These are phyloP conservation scores for Cucurbita maxima DNA, from an alignment of 306 rosid genomes.

Conservation along the genomic window DNA sequence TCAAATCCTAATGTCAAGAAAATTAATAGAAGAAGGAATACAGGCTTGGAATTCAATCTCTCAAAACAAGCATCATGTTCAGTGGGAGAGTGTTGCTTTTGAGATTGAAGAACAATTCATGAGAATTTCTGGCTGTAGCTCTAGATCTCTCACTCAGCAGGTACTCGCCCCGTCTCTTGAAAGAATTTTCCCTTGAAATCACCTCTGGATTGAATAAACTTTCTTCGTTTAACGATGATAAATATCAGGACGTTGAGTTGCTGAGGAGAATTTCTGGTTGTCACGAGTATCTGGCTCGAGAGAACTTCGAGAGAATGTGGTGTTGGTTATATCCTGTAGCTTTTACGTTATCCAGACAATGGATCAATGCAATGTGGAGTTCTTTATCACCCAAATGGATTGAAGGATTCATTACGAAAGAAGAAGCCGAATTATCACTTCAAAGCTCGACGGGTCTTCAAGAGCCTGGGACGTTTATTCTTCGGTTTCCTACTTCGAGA, in stretches of 20 bases:
- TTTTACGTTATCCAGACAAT: conserved; percentile 41
- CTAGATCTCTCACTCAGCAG: conserved; percentile 74
- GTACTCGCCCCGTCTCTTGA: conserved; percentile 19
- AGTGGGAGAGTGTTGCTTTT: conserved; percentile 50
- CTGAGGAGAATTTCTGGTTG: conserved; percentile 75
- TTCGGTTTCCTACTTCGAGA: conserved; percentile 86
- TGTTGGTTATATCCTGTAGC: conserved; percentile 97
- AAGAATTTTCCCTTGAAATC: not conserved
- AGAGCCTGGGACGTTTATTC: conserved; percentile 83
- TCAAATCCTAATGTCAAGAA: conserved; percentile 60
- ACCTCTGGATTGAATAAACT: not conserved
- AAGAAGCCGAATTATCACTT: conserved; percentile 85
- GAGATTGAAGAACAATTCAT: conserved; percentile 66
- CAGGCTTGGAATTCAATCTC: conserved; percentile 66
- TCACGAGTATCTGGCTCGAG: conserved; percentile 47
- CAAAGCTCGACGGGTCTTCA: conserved; percentile 71
- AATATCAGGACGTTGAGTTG: conserved; percentile 63
- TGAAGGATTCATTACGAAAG: conserved; percentile 90
- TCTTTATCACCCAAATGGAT: conserved; percentile 81
- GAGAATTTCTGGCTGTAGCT: conserved; percentile 58
- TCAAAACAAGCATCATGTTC: conserved; percentile 45
- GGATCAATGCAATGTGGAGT: conserved; percentile 71
- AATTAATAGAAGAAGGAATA: conserved; percentile 64
- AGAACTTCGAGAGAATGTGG: conserved; percentile 88
- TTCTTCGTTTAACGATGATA: not conserved